Percentiles rank a stretch among this genome's conserved stretches.
Conservation (phyloP, 2,329 filamentous ascomycete genomes). For the Fusarium tuaranense region DNA sequence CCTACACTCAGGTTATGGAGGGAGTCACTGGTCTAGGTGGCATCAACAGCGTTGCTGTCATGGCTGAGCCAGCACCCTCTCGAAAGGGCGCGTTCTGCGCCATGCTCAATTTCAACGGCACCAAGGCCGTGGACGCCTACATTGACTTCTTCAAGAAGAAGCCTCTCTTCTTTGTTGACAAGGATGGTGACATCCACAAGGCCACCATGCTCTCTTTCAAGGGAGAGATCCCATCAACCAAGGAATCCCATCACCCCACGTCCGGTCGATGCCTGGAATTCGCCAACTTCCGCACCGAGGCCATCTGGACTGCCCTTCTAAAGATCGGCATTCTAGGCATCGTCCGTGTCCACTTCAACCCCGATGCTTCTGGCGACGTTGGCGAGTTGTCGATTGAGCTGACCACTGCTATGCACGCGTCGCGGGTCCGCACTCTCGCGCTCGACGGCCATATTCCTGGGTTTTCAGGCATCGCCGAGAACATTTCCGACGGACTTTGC, state of each 20-base stretch:
- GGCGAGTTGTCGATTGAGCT: slow-evolving; percentile 37
- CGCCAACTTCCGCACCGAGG: slow-evolving; percentile 23
- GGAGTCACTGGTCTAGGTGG: not conserved
- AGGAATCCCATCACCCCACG: not conserved
- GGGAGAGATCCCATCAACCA: not conserved
- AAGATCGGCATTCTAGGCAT: slow-evolving; percentile 24
- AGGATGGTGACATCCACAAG: not conserved
- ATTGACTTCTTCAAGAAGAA: accelerated
- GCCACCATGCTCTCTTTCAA: not conserved
- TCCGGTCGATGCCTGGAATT: slow-evolving; percentile 33
- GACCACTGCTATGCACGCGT: slow-evolving; percentile 20
- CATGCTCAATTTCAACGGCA: not conserved
- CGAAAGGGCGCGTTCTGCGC: not conserved
- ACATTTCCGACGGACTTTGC: not conserved
- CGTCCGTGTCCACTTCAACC: not conserved
- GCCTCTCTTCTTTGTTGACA: not conserved
- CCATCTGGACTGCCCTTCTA: slow-evolving; percentile 38
- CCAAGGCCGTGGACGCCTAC: not conserved
- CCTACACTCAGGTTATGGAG: not conserved
- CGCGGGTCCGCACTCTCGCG: not conserved
- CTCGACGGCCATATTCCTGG: not conserved
- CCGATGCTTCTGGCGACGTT: accelerated
- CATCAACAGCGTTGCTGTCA: not conserved
- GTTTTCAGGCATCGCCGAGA: not conserved
- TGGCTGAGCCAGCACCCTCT: not conserved